Percentiles rank a stretch among this genome's conserved stretches.
Evolutionary conservation across 805 yeast genomes (phyloP).

Genomic region (Metschnikowia santaceciliae): DNA sequence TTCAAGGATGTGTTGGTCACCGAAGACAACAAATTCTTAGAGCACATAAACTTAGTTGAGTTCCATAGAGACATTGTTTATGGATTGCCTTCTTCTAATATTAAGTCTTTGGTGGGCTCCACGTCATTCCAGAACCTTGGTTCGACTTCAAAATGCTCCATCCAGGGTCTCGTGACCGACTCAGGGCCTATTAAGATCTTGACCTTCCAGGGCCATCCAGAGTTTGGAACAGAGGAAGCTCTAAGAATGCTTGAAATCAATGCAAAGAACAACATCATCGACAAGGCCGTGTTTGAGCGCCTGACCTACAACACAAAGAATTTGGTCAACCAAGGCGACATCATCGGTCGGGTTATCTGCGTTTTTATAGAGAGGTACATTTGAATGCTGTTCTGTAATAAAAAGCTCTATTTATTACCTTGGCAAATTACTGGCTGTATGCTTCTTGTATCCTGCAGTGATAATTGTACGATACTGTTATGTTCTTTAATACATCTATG

Average conservation of each 20-base stretch:
- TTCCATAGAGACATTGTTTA: slow-evolving; percentile 39
- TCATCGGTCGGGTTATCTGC: slow-evolving; percentile 34
- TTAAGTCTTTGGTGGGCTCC: slow-evolving; percentile 10
- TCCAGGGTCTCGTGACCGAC: slow-evolving; percentile 60
- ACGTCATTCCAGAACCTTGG: slow-evolving; percentile 44
- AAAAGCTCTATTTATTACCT: neutral
- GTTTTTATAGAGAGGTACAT: slow-evolving; percentile 24
- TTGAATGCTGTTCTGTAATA: neutral
- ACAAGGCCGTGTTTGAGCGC: slow-evolving; percentile 24
- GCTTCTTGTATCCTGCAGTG: neutral
- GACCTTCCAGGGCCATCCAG: slow-evolving; percentile 91
- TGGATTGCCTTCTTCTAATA: slow-evolving; percentile 35
- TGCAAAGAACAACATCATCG: slow-evolving; percentile 18
- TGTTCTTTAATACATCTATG: too few species aligned
- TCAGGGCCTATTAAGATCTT: slow-evolving; percentile 47
- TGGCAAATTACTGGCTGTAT: neutral
- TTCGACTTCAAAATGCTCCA: slow-evolving; percentile 47
- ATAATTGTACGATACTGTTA: too few species aligned
- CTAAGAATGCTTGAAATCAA: slow-evolving; percentile 22
- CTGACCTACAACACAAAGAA: slow-evolving; percentile 27
- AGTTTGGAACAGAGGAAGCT: slow-evolving; percentile 46
- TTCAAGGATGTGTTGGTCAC: slow-evolving; percentile 31
- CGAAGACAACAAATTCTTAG: slow-evolving; percentile 52
- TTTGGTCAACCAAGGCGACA: slow-evolving; percentile 38
- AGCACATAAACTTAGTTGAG: slow-evolving; percentile 34